A percentile compares a stretch with the other conserved stretches of the same genome.
These are phyloP conservation scores for Gonium pectorale DNA, from an alignment of 139 green algal species.

Conservation along the genomic window DNA sequence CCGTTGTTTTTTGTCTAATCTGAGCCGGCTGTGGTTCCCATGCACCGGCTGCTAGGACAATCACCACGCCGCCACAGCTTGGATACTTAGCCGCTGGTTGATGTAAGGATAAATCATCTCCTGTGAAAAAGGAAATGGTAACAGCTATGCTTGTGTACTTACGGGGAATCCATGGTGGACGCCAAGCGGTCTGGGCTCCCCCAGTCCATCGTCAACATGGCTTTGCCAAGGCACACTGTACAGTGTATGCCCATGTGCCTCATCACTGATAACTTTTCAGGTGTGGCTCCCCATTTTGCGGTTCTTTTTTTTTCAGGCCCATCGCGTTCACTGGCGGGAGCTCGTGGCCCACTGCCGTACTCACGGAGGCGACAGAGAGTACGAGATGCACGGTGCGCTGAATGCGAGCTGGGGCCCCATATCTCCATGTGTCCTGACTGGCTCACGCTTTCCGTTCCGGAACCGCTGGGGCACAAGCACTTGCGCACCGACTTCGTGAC, in stretches of 20 bases:
- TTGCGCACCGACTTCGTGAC: too few relatives aligned
- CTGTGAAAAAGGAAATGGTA: too few relatives aligned
- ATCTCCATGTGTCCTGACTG: not conserved
- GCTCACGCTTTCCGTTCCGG: not conserved
- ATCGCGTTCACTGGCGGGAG: conserved; percentile 19
- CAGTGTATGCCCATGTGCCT: not conserved
- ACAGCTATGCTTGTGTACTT: not conserved
- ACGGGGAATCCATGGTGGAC: not conserved
- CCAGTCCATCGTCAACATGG: not conserved
- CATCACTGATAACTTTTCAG: not conserved
- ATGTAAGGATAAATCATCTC: not conserved
- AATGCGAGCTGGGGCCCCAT: too few relatives aligned
- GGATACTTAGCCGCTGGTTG: not conserved
- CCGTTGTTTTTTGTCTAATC: not conserved
- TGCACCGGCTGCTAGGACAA: not conserved
- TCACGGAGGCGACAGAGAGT: conserved; percentile 20
- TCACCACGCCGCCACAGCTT: not conserved
- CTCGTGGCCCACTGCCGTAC: conserved; percentile 30
- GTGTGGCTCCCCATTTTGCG: not conserved
- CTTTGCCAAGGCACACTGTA: not conserved
- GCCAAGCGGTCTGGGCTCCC: not conserved
- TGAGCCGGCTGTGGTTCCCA: not conserved
- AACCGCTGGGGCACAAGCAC: too few relatives aligned
- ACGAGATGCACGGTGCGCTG: conserved; percentile 20
- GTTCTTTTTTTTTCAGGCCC: not conserved